phyloP scores from a whole-genome alignment of 2,329 filamentous ascomycete genomes.

The Diaporthe sp. region DNA sequence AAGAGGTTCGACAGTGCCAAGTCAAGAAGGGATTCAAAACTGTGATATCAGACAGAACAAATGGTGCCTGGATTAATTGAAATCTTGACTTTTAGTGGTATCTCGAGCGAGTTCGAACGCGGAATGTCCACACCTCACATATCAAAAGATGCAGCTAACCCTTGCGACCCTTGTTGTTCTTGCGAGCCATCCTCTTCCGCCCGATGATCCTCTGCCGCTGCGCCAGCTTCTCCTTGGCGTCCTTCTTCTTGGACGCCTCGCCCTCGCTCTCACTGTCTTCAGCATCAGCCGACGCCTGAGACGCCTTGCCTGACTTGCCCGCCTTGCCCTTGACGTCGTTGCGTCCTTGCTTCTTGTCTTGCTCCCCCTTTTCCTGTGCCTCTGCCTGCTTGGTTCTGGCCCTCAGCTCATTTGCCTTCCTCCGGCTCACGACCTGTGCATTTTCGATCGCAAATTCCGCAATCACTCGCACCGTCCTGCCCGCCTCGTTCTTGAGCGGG shows the following conservation, averaged over 20 bases:
- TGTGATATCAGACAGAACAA: conserved; percentile 47
- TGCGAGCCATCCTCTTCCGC: conserved; percentile 84
- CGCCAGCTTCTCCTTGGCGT: conserved; percentile 51
- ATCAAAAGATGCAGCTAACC: conserved; percentile 14
- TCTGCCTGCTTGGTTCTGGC: conserved; percentile 39
- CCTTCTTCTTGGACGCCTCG: conserved; percentile 41
- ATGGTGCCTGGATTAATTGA: not conserved
- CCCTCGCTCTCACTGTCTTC: conserved; percentile 7
- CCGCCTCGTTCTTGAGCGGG: conserved; percentile 68
- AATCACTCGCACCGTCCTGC: conserved; percentile 89
- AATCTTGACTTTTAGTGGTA: conserved; percentile 2
- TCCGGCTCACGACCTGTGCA: conserved; percentile 89
- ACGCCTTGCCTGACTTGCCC: conserved; percentile 41
- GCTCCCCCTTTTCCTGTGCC: conserved; percentile 36
- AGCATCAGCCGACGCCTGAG: conserved; percentile 42
- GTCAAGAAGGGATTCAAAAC: conserved; percentile 49
- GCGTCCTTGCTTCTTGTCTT: conserved; percentile 44
- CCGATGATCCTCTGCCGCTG: conserved; percentile 83
- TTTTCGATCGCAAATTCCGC: conserved; percentile 99
- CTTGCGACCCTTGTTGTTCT: conserved; percentile 64
- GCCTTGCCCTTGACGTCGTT: conserved; percentile 42
- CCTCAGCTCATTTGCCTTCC: conserved; percentile 72
- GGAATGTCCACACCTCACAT: not conserved
- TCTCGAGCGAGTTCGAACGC: conserved; percentile 14
- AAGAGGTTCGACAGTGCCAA: conserved; percentile 75